phyloP scores from a whole-genome alignment of 306 rosid genomes.

The Rosa chinensis region DNA sequence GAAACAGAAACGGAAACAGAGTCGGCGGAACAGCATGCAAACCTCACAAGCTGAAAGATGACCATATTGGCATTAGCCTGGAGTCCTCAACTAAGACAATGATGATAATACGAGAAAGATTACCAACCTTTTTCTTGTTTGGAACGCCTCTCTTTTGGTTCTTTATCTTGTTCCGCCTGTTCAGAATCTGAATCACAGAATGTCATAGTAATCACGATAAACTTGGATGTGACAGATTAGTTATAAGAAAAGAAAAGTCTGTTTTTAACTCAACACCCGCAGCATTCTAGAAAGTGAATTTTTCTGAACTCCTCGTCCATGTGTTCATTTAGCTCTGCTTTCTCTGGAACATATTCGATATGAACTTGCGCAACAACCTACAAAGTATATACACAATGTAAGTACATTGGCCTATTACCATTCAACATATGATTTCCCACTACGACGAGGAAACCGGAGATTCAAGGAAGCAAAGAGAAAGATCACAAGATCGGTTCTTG shows the following conservation, averaged over 20 bases:
- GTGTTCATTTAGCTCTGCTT: constrained; percentile 66
- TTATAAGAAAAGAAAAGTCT: neutral
- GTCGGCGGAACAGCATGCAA: constrained; percentile 12
- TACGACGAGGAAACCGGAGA: too few species aligned
- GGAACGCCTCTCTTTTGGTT: constrained; percentile 83
- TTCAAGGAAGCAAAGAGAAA: too few species aligned
- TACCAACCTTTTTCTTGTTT: constrained; percentile 81
- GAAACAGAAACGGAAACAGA: neutral
- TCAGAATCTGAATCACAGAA: constrained; percentile 73
- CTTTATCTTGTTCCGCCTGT: constrained; percentile 78
- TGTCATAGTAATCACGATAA: neutral
- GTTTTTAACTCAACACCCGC: constrained; percentile 53
- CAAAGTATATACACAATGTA: constrained; percentile 14
- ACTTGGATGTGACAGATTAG: neutral
- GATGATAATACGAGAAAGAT: neutral
- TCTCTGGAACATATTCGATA: constrained; percentile 86
- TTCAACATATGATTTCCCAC: too few species aligned
- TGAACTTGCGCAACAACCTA: constrained; percentile 72
- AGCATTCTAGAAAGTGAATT: constrained; percentile 61
- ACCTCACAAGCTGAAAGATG: constrained; percentile 88
- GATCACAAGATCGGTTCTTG: too few species aligned
- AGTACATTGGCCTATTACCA: too few species aligned
- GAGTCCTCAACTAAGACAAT: neutral
- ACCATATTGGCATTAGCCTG: constrained; percentile 20
- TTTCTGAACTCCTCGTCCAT: constrained; percentile 86